Conservation (phyloP, 2,329 filamentous ascomycete species). For the Paecilomyces sp. region DNA sequence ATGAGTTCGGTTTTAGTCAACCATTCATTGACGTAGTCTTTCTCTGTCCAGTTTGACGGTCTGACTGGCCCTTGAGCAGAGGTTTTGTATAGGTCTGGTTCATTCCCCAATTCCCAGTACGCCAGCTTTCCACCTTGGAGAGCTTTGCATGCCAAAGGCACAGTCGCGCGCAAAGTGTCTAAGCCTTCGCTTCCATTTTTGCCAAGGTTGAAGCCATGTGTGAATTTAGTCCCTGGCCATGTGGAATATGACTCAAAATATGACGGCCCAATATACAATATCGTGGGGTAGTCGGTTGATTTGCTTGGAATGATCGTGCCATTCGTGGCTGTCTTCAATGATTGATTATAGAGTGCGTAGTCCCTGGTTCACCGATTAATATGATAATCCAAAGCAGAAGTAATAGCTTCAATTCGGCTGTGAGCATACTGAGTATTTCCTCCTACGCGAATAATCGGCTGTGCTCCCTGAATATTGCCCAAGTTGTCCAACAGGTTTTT, state of each 20-base stretch:
- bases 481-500: conserved; percentile 54
- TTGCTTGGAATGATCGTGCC: conserved; percentile 45
- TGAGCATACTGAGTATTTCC: conserved; percentile 53
- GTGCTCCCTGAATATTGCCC: conserved; percentile 46
- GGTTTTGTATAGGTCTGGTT: conserved; percentile 53
- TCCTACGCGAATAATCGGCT: conserved; percentile 56
- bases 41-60: conserved; percentile 48
- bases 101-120: conserved; percentile 59
- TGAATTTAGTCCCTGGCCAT: conserved; percentile 49
- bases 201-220: conserved; percentile 56
- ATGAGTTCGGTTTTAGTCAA: conserved; percentile 48
- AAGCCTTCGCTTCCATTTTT: conserved; percentile 47
- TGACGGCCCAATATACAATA: conserved; percentile 52
- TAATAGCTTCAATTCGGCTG: neutral
- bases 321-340: conserved; percentile 44
- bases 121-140: conserved; percentile 46
- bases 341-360: conserved; percentile 53
- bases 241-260: conserved; percentile 59
- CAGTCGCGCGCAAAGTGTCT: conserved; percentile 48
- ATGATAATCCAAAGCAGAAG: no score
- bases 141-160: conserved; percentile 51
- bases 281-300: conserved; percentile 55
- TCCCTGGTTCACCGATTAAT: conserved; percentile 30
- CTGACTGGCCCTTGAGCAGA: conserved; percentile 46
- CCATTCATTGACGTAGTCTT: conserved; percentile 52